A percentile compares a stretch with the other conserved stretches of the same genome.
Conservation (phyloP, 805 yeast species). For the Osmozyma mogii region DNA sequence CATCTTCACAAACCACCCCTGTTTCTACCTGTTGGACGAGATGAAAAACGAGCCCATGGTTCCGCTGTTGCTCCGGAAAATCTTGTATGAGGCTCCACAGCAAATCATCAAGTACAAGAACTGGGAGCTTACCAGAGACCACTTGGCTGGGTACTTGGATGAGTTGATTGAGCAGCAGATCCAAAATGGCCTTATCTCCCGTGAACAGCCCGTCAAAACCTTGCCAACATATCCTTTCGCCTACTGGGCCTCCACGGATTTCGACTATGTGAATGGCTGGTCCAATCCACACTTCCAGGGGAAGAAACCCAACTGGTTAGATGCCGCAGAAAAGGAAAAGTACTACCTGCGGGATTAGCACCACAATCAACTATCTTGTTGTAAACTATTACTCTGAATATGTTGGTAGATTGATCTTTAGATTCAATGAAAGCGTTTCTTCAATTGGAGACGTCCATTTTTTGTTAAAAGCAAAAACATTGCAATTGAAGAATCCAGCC, state of each 20-base stretch:
- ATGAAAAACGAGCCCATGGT: constrained; percentile 73
- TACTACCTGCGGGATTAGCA: constrained; percentile 10
- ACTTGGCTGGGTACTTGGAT: constrained; percentile 51
- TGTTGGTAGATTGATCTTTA: no score
- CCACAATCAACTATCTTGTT: no score
- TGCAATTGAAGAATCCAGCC: no score
- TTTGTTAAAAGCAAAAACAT: no score
- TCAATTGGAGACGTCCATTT: no score
- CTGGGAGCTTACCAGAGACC: constrained; percentile 52
- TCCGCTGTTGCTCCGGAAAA: constrained; percentile 63
- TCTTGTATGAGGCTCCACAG: constrained; percentile 59
- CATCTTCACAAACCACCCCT: constrained; percentile 69
- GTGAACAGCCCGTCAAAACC: constrained; percentile 52
- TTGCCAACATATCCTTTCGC: constrained; percentile 61
- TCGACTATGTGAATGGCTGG: constrained; percentile 33
- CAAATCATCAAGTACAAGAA: constrained; percentile 57
- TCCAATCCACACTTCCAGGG: constrained; percentile 24
- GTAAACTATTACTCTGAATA: no score
- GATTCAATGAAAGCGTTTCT: no score
- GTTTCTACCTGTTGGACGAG: constrained; percentile 72
- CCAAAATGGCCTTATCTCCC: constrained; percentile 44
- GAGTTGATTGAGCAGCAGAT: constrained; percentile 49
- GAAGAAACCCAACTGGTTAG: constrained; percentile 18
- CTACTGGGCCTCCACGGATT: constrained; percentile 39
- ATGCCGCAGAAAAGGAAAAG: constrained; percentile 13